These are phyloP conservation scores for Lipomyces spencermartinsiae DNA, from an alignment of 805 yeast species.

Conservation along the genomic window DNA sequence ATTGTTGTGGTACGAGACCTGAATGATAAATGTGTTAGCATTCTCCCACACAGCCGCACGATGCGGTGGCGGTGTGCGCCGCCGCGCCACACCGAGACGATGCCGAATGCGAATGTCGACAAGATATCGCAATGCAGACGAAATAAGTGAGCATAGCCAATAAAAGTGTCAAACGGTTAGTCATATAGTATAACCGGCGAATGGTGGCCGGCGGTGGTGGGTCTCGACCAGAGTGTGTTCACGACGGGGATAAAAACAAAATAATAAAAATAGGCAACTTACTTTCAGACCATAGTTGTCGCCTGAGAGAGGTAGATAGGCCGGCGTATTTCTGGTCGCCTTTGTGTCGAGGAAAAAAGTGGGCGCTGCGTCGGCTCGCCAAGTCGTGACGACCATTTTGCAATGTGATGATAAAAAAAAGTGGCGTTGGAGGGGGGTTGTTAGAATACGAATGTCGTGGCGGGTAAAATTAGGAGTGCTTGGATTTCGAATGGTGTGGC, in stretches of 20 bases:
- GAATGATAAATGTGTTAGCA: neutral
- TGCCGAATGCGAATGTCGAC: neutral
- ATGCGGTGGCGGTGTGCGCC: neutral
- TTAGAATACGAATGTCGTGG: neutral
- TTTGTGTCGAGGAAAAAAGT: constrained; percentile 28
- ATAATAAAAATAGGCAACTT: neutral
- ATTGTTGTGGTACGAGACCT: constrained; percentile 81
- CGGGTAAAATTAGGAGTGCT: neutral
- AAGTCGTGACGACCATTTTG: constrained; percentile 33
- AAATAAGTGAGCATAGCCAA: neutral
- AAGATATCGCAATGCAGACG: neutral
- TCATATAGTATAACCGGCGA: neutral
- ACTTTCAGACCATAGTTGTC: constrained; percentile 23
- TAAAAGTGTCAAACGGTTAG: neutral
- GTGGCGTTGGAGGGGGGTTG: neutral
- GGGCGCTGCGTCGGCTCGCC: constrained; percentile 25
- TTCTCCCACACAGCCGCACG: neutral
- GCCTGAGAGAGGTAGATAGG: constrained; percentile 21
- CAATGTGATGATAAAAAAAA: neutral
- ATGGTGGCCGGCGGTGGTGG: neutral
- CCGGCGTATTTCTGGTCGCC: constrained; percentile 28
- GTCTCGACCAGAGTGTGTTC: neutral
- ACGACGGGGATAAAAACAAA: neutral
- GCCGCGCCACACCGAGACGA: neutral
- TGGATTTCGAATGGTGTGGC: neutral